phyloP scores from a whole-genome alignment of 345 rosid species.

The Linum lewisii region DNA sequence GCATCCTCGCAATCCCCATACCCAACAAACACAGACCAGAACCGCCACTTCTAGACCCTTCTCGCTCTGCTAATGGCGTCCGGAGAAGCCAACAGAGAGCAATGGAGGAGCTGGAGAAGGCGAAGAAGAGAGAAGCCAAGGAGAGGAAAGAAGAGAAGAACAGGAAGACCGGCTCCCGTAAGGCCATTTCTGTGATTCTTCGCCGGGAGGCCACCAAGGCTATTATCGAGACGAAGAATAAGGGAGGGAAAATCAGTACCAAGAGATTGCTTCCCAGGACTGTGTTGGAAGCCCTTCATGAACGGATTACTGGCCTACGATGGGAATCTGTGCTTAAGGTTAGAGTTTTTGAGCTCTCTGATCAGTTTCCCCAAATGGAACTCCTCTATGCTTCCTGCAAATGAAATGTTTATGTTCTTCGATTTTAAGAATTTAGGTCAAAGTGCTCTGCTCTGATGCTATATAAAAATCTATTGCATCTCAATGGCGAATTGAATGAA shows the following conservation, averaged over 20 bases:
- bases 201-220: slow-evolving; percentile 77
- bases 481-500: too few relatives aligned
- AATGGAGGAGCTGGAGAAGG: slow-evolving; percentile 26
- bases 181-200: slow-evolving; percentile 66
- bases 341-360: too few relatives aligned
- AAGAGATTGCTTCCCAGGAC: slow-evolving; percentile 69
- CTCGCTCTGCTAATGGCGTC: not conserved
- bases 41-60: not conserved
- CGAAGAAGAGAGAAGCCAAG: slow-evolving; percentile 32
- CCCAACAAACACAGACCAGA: slow-evolving; percentile 15
- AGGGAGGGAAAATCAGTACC: slow-evolving; percentile 48
- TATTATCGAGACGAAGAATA: slow-evolving; percentile 61
- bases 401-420: too few relatives aligned
- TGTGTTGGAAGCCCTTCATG: slow-evolving; percentile 82
- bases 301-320: slow-evolving; percentile 67
- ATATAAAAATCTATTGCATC: too few relatives aligned
- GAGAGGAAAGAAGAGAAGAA: slow-evolving; percentile 47
- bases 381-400: too few relatives aligned
- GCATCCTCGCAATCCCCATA: slow-evolving; percentile 7
- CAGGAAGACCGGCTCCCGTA: slow-evolving; percentile 67
- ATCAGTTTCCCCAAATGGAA: too few relatives aligned
- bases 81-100: slow-evolving; percentile 26
- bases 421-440: too few relatives aligned
- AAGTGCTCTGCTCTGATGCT: too few relatives aligned
- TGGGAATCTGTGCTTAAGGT: slow-evolving; percentile 96